Conservation (phyloP, 2,329 filamentous ascomycete genomes). For the Apiospora phragmitis region DNA sequence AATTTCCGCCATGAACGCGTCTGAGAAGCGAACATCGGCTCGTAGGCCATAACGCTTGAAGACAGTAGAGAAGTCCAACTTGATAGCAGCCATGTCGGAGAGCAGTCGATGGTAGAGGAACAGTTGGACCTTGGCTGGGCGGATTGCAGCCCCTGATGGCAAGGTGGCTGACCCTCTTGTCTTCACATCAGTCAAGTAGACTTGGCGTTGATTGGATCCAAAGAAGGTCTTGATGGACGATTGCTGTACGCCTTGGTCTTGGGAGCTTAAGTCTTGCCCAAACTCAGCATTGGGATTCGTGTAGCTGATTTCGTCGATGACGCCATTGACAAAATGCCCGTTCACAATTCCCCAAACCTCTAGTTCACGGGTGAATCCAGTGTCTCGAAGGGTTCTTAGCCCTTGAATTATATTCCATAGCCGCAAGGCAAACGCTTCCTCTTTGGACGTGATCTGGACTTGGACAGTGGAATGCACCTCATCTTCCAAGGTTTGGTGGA, state of each 20-base stretch:
- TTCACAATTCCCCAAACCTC: slow-evolving; percentile 85
- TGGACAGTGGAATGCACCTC: slow-evolving; percentile 77
- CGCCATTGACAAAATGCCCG: slow-evolving; percentile 80
- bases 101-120: slow-evolving; percentile 88
- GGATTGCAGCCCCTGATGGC: slow-evolving; percentile 65
- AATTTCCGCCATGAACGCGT: slow-evolving; percentile 76
- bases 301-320: slow-evolving; percentile 85
- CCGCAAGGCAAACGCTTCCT: slow-evolving; percentile 79
- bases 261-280: slow-evolving; percentile 57
- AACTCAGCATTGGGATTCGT: slow-evolving; percentile 72
- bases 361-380: slow-evolving; percentile 72
- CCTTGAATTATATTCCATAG: slow-evolving; percentile 94
- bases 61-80: slow-evolving; percentile 68
- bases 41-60: slow-evolving; percentile 73
- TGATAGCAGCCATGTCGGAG: slow-evolving; percentile 70
- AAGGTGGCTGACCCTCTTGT: slow-evolving; percentile 68
- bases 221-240: slow-evolving; percentile 44
- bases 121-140: slow-evolving; percentile 81
- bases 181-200: slow-evolving; percentile 89
- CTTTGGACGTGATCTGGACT: slow-evolving; percentile 70
- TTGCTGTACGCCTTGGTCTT: slow-evolving; percentile 31
- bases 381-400: slow-evolving; percentile 69
- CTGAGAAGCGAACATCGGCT: slow-evolving; percentile 67
- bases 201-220: slow-evolving; percentile 29
- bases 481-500: slow-evolving; percentile 84